phyloP scores from a whole-genome alignment of 2,329 filamentous ascomycete species.

The Alternaria solani region DNA sequence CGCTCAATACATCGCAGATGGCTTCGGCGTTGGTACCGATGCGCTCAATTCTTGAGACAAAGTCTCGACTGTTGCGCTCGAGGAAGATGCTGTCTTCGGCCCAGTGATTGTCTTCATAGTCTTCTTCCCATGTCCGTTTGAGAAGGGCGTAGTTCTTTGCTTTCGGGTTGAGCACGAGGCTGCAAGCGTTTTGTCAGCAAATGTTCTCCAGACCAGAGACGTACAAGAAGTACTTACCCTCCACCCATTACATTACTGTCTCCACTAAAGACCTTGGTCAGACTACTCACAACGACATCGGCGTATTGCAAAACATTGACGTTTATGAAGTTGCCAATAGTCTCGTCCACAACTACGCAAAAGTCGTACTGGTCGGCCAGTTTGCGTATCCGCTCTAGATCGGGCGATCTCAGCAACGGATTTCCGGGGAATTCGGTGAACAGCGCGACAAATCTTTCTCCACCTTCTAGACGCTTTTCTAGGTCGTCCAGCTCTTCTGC shows the following conservation, averaged over 20 bases:
- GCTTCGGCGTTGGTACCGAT: slow-evolving; percentile 87
- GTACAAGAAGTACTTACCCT: slow-evolving; percentile 54
- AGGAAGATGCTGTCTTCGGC: slow-evolving; percentile 93
- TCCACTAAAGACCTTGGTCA: slow-evolving; percentile 97
- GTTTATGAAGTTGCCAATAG: slow-evolving; percentile 95
- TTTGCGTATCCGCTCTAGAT: slow-evolving; percentile 79
- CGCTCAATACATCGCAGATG: slow-evolving; percentile 75
- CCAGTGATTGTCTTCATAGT: slow-evolving; percentile 93
- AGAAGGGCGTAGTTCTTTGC: slow-evolving; percentile 74
- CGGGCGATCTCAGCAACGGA: slow-evolving; percentile 83
- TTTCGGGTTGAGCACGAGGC: slow-evolving; percentile 69
- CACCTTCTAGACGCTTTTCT: slow-evolving; percentile 72
- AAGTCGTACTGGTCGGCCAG: slow-evolving; percentile 88
- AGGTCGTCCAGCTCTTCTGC: slow-evolving; percentile 83
- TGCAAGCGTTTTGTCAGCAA: slow-evolving; percentile 29
- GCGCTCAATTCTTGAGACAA: slow-evolving; percentile 79
- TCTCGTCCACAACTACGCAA: slow-evolving; percentile 91
- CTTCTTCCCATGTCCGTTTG: slow-evolving; percentile 69
- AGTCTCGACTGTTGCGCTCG: slow-evolving; percentile 95
- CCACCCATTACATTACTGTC: slow-evolving; percentile 99
- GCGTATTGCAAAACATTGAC: slow-evolving; percentile 89
- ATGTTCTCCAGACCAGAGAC: not conserved
- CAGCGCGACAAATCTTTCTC: slow-evolving; percentile 80
- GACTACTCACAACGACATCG: slow-evolving; percentile 90
- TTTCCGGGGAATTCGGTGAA: slow-evolving; percentile 98